Conservation (phyloP, 1,284 basidiomycete species). For the Bjerkandera adusta region DNA sequence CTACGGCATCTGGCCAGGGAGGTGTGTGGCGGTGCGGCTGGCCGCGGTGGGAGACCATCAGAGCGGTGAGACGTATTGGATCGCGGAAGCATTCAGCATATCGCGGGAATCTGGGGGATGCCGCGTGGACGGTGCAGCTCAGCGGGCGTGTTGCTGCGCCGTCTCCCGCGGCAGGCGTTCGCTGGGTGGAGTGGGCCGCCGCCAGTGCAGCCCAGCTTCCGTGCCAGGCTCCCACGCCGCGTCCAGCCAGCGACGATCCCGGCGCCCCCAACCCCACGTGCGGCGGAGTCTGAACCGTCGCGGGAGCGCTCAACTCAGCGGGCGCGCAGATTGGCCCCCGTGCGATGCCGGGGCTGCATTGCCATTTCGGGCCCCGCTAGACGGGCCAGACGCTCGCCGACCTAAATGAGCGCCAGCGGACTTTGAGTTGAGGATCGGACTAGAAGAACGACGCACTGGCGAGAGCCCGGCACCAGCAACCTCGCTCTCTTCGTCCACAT, state of each 20-base stretch:
- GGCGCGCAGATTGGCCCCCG: neutral
- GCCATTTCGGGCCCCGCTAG: conserved; percentile 1
- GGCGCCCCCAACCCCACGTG: too few species aligned
- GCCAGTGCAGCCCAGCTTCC: too few species aligned
- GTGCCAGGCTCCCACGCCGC: neutral
- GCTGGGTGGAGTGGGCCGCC: conserved; percentile 7
- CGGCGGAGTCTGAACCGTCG: neutral
- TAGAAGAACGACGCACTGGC: conserved; percentile 14
- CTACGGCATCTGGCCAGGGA: conserved; percentile 1
- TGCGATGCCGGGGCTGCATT: too few species aligned
- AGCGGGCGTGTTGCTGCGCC: too few species aligned
- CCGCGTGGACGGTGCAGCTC: neutral
- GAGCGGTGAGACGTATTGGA: conserved; percentile 2
- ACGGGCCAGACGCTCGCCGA: conserved; percentile 4
- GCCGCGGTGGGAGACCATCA: too few species aligned
- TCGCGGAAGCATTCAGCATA: conserved; percentile 16
- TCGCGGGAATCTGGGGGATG: conserved; percentile 16
- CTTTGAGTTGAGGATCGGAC: conserved; percentile 18
- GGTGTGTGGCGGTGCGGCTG: neutral
- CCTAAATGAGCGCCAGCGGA: conserved; percentile 10
- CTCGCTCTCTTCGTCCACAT: conserved; percentile 12
- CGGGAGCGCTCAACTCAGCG: neutral
- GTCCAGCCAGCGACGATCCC: neutral
- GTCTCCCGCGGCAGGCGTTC: conserved; percentile 1
- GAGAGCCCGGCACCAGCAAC: neutral